Evolutionary conservation across 2,329 filamentous ascomycete species (phyloP).

Genomic region (Alternaria arbusti): DNA sequence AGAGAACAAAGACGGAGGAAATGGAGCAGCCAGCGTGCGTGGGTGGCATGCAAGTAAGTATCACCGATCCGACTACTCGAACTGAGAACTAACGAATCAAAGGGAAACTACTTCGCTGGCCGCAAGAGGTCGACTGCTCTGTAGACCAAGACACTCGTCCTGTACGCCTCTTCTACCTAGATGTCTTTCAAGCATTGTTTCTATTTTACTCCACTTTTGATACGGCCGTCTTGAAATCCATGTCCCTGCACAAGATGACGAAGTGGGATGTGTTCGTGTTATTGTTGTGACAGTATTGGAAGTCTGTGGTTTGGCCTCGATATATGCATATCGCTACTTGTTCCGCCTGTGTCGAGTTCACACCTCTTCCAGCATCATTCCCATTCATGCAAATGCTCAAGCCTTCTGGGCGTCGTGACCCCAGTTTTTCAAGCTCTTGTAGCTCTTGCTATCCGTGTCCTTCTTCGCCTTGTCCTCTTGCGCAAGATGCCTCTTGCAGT

Average conservation of each 20-base stretch:
- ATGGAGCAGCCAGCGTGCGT: background rate
- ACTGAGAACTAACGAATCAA: background rate
- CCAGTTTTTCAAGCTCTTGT: constrained; percentile 52
- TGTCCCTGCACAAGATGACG: background rate
- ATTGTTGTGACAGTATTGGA: background rate
- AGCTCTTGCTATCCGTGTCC: constrained; percentile 62
- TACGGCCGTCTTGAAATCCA: background rate
- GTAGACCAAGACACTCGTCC: background rate
- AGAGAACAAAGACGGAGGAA: constrained; percentile 11
- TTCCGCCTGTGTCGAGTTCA: background rate
- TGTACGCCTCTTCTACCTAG: background rate
- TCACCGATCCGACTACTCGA: background rate
- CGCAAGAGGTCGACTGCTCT: background rate
- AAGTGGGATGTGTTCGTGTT: background rate
- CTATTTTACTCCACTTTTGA: background rate
- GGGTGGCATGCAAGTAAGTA: background rate
- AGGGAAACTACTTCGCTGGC: background rate
- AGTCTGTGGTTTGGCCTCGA: background rate
- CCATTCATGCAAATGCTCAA: background rate
- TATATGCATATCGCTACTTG: background rate
- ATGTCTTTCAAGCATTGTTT: background rate
- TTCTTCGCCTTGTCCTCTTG: constrained; percentile 66
- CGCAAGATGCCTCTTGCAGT: constrained; percentile 70
- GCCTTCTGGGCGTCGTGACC: constrained; percentile 46
- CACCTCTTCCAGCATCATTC: background rate